These are phyloP conservation scores for Helotiales sp. DNA, from an alignment of 2,329 filamentous ascomycete species.

Conservation along the genomic window DNA sequence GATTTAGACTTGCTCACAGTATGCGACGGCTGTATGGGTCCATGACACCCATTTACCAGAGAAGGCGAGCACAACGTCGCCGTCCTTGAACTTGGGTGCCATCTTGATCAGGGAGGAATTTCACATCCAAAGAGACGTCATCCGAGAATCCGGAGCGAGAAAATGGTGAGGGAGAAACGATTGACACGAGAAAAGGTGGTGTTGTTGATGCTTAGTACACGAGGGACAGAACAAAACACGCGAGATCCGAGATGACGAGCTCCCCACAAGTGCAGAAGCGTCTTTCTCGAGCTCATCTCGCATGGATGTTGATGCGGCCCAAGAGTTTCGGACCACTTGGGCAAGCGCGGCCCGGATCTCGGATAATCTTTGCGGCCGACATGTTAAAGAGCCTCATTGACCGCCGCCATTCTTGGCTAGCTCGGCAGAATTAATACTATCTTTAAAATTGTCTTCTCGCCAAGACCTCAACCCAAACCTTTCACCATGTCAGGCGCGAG, in stretches of 20 bases:
- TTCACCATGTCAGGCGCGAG: conserved; percentile 73
- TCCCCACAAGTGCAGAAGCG: background rate
- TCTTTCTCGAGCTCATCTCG: too few relatives aligned
- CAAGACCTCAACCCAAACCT: background rate
- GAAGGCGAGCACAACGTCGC: conserved; percentile 61
- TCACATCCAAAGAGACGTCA: conserved; percentile 33
- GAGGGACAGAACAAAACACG: too few relatives aligned
- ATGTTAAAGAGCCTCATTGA: background rate
- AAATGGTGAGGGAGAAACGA: conserved; percentile 2
- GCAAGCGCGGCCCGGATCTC: background rate
- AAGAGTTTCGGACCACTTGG: background rate
- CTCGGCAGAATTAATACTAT: background rate
- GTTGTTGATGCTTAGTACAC: background rate
- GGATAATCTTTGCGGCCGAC: background rate
- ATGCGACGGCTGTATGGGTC: conserved; percentile 81
- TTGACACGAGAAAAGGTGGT: background rate
- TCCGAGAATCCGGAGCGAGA: conserved; percentile 28
- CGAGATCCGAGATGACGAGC: background rate
- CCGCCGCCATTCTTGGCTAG: background rate
- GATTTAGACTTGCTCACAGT: conserved; percentile 54
- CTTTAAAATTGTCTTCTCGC: background rate
- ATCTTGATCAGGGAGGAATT: conserved; percentile 34
- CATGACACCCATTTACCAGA: conserved; percentile 91
- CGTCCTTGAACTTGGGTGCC: conserved; percentile 60
- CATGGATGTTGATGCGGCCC: too few relatives aligned